Evolutionary conservation across 345 rosid genomes (phyloP), one percentile per base, ranked within the genome.

Genomic region (Eutrema japonicum): DNA sequence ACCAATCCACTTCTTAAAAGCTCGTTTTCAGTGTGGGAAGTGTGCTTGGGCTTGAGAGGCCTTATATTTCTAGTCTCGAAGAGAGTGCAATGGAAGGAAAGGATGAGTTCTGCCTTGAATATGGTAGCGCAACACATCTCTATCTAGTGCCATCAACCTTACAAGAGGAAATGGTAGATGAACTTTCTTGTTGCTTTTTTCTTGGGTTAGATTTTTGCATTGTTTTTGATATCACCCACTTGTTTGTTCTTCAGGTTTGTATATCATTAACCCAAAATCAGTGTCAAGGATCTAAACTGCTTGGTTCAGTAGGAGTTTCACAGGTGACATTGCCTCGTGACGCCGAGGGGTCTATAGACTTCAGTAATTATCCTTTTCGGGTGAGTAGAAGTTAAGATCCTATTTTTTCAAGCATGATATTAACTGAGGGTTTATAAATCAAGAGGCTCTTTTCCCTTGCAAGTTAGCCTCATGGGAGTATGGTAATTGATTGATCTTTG

Each of bases 71-170:
- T 70, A 83, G 86, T 80, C 80, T 84, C 6, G 77, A 56, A 35
- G 90, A 83, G 64, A 84, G 84, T 73, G 82, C 76, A n/a, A 53
- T 84, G 42, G 92, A 84, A 61, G 79, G 88, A 57, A 73, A 68
- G 36, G 85, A 79, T 72, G 84, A 84, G 63, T 70, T 88, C 72
- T 92, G 89, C 65, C 96, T 95, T 74, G 99, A 95, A 83, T 95
- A 88, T 82, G 99, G 97, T 36, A 89, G 93, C 56, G 96, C 95
- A 60, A 95, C 99, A 61, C 96, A 95, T 69, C 80, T 88, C 51
- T 95, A 84, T 77, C 75, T 90, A 61, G 93, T 85, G 75, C 99
- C 99, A 63, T 82, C 83, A 72, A 72, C 84, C 78, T 86, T 86
- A 64, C 93, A 87, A 1, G 96, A 87, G 77, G 97, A 92, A 77